These are phyloP conservation scores for Prunus mume DNA, from an alignment of 306 rosid species.

Conservation along the genomic window DNA sequence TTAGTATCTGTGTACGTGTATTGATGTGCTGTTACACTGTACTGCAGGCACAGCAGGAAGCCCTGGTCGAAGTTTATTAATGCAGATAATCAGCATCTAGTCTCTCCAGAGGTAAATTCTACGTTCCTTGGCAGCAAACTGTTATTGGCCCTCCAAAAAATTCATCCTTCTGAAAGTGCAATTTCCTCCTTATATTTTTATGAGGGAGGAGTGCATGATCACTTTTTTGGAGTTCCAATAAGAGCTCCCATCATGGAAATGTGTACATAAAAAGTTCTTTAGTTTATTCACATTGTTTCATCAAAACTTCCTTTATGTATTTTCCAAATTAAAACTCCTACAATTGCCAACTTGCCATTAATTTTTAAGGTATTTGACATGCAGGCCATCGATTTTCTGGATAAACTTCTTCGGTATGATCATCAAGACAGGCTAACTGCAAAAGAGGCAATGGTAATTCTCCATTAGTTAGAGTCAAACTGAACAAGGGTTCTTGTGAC, in stretches of 20 bases:
- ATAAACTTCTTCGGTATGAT: slow-evolving; percentile 92
- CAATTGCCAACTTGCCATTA: slow-evolving; percentile 1
- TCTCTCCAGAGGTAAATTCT: slow-evolving; percentile 83
- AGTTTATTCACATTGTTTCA: neutral
- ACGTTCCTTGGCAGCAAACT: neutral
- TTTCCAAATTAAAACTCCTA: slow-evolving; percentile 2
- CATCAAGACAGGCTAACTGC: slow-evolving; percentile 97
- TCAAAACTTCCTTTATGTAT: neutral
- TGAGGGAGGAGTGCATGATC: no score
- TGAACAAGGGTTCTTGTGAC: neutral
- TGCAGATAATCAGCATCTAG: slow-evolving; percentile 92
- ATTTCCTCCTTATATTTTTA: no score
- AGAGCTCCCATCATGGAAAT: no score
- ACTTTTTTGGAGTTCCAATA: no score
- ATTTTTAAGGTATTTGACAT: slow-evolving; percentile 16
- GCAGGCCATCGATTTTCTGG: slow-evolving; percentile 98
- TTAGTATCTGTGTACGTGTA: neutral
- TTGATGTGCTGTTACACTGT: slow-evolving; percentile 23
- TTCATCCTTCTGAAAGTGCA: no score
- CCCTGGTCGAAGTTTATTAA: slow-evolving; percentile 95
- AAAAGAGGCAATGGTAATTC: slow-evolving; percentile 89
- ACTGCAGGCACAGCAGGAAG: slow-evolving; percentile 93
- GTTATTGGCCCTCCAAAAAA: no score
- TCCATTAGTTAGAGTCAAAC: neutral
- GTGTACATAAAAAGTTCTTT: no score